Conservation (phyloP, 2,329 filamentous ascomycete genomes). For the Penicillium vulpinum region DNA sequence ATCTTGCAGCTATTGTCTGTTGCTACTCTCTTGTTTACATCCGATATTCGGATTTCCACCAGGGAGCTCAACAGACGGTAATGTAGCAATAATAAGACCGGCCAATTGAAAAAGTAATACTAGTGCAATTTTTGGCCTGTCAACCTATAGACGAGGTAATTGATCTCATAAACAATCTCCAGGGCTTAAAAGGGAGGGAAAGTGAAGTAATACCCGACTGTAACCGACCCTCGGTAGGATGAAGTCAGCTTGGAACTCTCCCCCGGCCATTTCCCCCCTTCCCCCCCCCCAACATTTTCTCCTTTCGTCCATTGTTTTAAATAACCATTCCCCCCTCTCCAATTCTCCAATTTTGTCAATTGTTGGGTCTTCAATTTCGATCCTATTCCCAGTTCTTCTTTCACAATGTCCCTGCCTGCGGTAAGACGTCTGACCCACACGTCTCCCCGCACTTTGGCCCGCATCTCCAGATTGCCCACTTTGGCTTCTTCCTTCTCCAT, state of each 20-base stretch:
- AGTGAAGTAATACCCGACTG: slow-evolving; percentile 17
- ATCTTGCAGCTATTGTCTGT: background rate
- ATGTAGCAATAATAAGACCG: background rate
- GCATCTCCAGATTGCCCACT: slow-evolving; percentile 39
- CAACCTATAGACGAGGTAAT: background rate
- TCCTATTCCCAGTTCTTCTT: slow-evolving; percentile 35
- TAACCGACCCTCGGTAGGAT: slow-evolving; percentile 30
- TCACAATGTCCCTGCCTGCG: slow-evolving; percentile 44
- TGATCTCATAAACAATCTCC: background rate
- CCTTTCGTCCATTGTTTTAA: slow-evolving; percentile 15
- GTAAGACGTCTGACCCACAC: slow-evolving; percentile 45
- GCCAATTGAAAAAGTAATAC: background rate
- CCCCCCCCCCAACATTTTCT: slow-evolving; percentile 9
- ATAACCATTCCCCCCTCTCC: slow-evolving; percentile 1
- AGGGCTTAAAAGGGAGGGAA: background rate
- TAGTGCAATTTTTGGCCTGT: background rate
- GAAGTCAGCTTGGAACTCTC: slow-evolving; percentile 22
- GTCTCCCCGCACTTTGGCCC: slow-evolving; percentile 47
- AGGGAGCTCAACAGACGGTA: background rate
- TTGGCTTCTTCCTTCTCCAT: slow-evolving; percentile 26
- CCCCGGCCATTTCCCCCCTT: slow-evolving; percentile 10
- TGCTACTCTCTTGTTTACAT: background rate
- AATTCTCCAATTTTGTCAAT: slow-evolving; percentile 4
- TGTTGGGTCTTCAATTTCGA: background rate
- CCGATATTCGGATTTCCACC: slow-evolving; percentile 3